These are phyloP conservation scores for Ophiostoma sp. DNA, from an alignment of 2,329 filamentous ascomycete species.

Conservation along the genomic window DNA sequence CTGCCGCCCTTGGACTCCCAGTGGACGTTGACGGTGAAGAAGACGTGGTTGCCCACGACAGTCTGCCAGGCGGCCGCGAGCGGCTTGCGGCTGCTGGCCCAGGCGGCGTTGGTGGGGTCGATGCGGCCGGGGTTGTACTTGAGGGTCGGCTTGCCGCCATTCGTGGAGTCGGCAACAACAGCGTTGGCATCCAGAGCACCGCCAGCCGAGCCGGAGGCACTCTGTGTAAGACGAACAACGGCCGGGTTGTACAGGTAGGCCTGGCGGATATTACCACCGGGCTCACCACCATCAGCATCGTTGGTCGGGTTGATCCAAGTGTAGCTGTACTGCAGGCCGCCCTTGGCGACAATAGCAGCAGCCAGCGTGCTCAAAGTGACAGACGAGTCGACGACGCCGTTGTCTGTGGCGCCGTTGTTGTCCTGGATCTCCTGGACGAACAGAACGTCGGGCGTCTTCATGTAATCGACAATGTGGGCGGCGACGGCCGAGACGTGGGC, in stretches of 20 bases:
- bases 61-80: conserved; percentile 66
- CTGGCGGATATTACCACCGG: conserved; percentile 70
- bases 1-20: conserved; percentile 66
- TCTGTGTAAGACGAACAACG: conserved; percentile 57
- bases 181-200: conserved; percentile 54
- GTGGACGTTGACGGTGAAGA: conserved; percentile 74
- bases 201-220: conserved; percentile 57
- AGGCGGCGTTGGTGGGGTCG: conserved; percentile 61
- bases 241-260: conserved; percentile 69
- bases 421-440: conserved; percentile 74
- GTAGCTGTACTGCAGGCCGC: conserved; percentile 58
- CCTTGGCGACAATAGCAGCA: conserved; percentile 50
- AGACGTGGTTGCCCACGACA: conserved; percentile 50
- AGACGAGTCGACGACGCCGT: conserved; percentile 58
- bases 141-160: conserved; percentile 45
- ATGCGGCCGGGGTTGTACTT: conserved; percentile 70
- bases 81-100: conserved; percentile 64
- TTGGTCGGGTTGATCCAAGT: conserved; percentile 60
- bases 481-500: conserved; percentile 59
- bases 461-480: conserved; percentile 63
- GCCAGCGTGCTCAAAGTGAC: conserved; percentile 59
- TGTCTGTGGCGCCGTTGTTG: conserved; percentile 60
- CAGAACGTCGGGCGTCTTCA: conserved; percentile 63
- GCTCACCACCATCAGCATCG: conserved; percentile 63
- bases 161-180: conserved; percentile 52